A percentile compares a stretch with the other conserved stretches of the same genome.
These are phyloP conservation scores for Elasticomyces elasticus DNA, from an alignment of 495 filamentous ascomycete genomes.

Conservation along the genomic window DNA sequence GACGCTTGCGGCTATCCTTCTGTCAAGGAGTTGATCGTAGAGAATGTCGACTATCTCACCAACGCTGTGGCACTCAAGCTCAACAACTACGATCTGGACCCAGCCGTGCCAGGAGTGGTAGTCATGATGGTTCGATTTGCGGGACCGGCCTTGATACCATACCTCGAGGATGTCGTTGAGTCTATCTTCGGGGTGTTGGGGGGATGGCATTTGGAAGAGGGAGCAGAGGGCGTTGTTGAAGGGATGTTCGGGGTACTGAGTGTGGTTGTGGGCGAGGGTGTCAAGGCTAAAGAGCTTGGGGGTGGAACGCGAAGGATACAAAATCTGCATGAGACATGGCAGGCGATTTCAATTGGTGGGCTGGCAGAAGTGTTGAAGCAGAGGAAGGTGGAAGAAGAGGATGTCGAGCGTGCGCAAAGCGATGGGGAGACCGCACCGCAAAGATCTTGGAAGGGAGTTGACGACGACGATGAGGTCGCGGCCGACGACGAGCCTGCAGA, in stretches of 20 bases:
- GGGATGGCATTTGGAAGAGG: constrained; percentile 82
- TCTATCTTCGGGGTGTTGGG: constrained; percentile 87
- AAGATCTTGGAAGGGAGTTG: constrained; percentile 16
- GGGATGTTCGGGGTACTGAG: constrained; percentile 72
- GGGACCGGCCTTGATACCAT: constrained; percentile 72
- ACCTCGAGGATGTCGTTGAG: constrained; percentile 79
- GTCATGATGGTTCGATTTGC: constrained; percentile 89
- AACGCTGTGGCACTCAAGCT: constrained; percentile 84
- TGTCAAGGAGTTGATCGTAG: constrained; percentile 70
- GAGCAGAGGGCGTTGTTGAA: constrained; percentile 84
- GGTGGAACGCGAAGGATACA: background rate
- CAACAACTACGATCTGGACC: constrained; percentile 83
- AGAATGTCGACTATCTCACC: constrained; percentile 93
- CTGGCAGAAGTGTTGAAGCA: constrained; percentile 5
- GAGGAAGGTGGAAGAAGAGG: background rate
- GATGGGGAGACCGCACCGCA: constrained; percentile 10
- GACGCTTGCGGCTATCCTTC: constrained; percentile 61
- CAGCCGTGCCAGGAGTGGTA: constrained; percentile 80
- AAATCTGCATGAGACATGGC: background rate
- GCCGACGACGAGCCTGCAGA: constrained; percentile 11
- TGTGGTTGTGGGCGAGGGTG: constrained; percentile 72
- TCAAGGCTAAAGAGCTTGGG: constrained; percentile 50
- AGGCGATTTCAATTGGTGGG: constrained; percentile 35
- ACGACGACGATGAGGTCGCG: constrained; percentile 13
- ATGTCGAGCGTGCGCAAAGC: background rate